Evolutionary conservation across 73 alveolate species (phyloP).

Genomic region (Durusdinium trenchii): DNA sequence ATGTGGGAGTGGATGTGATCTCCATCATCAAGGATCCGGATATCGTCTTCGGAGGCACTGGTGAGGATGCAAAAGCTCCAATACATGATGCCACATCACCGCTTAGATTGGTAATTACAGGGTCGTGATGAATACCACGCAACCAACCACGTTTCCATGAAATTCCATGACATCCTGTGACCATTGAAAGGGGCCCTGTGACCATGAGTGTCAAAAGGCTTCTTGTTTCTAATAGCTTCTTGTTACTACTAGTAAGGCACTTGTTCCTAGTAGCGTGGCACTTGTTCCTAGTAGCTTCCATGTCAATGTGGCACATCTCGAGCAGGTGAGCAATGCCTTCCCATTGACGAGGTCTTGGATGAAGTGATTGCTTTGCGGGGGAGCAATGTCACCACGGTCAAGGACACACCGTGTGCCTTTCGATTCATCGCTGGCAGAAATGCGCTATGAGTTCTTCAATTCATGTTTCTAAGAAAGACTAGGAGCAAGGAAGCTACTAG

Average conservation of each 20-base stretch:
- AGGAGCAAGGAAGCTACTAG: too few relatives aligned
- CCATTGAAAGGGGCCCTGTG: too few relatives aligned
- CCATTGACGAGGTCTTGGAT: constrained; percentile 86
- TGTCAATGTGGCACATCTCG: neutral
- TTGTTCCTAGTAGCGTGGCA: neutral
- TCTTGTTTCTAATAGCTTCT: neutral
- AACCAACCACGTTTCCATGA: too few relatives aligned
- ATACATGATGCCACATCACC: too few relatives aligned
- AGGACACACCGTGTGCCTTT: too few relatives aligned
- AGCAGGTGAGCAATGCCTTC: constrained; percentile 65
- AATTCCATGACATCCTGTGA: too few relatives aligned
- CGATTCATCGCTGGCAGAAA: too few relatives aligned
- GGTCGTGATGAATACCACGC: too few relatives aligned
- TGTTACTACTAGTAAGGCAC: neutral
- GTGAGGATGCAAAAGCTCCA: too few relatives aligned
- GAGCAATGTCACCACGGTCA: constrained; percentile 89
- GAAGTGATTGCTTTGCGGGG: constrained; percentile 87
- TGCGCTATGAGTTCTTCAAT: too few relatives aligned
- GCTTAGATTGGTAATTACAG: too few relatives aligned
- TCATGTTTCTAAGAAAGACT: too few relatives aligned
- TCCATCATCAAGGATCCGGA: constrained; percentile 92
- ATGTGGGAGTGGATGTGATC: constrained; percentile 80
- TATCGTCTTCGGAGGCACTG: constrained; percentile 62
- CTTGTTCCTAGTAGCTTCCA: neutral
- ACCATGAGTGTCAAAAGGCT: neutral